Base-by-base conservation (phyloP, 208 protist species). In the Wallacemonas collosoma region DNA sequence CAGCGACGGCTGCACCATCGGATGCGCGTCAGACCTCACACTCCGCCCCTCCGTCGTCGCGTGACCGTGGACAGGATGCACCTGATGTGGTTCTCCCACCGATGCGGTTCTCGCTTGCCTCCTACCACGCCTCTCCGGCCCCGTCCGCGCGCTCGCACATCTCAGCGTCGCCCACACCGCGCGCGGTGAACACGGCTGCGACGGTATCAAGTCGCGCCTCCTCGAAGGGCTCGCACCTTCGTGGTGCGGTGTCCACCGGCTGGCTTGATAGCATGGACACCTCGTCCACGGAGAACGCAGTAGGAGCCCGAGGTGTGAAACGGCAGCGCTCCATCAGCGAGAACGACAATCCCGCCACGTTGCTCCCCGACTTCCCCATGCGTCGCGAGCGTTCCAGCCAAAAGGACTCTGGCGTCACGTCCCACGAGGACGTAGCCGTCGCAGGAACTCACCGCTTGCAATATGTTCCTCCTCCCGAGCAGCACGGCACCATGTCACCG, bases 71-170 rank as follows among this genome's bases (percentile, higher is more conserved):
- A 69, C 8, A 77, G 50, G 53, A 67, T 51, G 38, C 35, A 38
- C 1, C 69, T 9, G 35, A 38, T 0, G 50, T 60, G 61, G 71
- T 68, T 43, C 53, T 74, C 14, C 63, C 73, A 17, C 73, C 81
- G 17, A 83, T 86, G 81, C 75, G 76, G 7, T 86, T 86, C 54
- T 85, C 76, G 3, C 77, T 77, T 50, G 36, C 72, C 26, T 65
- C 60, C 4, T 77, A 77, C 44, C 77, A 66, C 2, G 63, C 68
- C 9, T 51, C 70, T 3, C 77, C 80, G 55, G 39, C 58, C 0
- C 73, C 65, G 6, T 48, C 57, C 3, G 41, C 60, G 43, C 26
- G 51, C 9, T n/a, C 51, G 1, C 12, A 43, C 1, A 43, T 65
- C 1, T 72, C 73, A 0, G 38, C 53, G 1, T 79, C 74, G 0